Evolutionary conservation across 768 basidiomycete genomes (phyloP), one percentile per base, ranked within the genome.

Genomic region (Lyophyllum decastes): DNA sequence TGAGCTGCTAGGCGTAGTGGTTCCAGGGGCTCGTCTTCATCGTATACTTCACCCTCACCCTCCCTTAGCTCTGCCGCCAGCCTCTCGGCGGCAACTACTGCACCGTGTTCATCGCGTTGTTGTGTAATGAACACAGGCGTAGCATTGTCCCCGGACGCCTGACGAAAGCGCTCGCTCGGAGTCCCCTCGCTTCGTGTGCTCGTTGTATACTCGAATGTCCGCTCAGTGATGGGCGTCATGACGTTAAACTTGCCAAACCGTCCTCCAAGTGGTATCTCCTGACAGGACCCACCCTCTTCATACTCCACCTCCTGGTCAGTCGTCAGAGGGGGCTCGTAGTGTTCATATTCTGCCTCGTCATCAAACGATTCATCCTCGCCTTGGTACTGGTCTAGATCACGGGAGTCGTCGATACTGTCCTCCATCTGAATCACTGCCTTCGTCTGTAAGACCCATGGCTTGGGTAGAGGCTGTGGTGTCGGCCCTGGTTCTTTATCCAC

Each of bases 161-260:
- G 43, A 1, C 24, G 46, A 12, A 60, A 56, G 35, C 66, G 63
- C 24, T 75, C 72, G 59, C 76, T 78, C 17, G 82, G 81, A 2
- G 82, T 82, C 16, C 44, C 50, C 45, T 67, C 70, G 22, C 66
- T 70, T 57, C 84, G 77, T 16, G 85, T 89, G 63, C 85, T 89
- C 30, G 79, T 79, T 2, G 90, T 81, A 54, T 73, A 95, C 72
- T 98, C 97, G 65, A 84, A 84, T 10, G 97, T 98, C 41, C 95
- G 82, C 72, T 99, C 97, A 12, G 93, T 93, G 71, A 98, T 98
- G 2, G 97, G 96, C 9, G 96, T 98, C 94, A 99, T 95, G 55
- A 95, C 88, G 67, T 90, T 87, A 73, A 98, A 91, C 57, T 82
- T 79, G 34, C 89, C 90, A 67, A 92, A 90, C 25, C 91, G 83